Conservation (phyloP, 106 monocot species). For the Dendrobium officinale region DNA sequence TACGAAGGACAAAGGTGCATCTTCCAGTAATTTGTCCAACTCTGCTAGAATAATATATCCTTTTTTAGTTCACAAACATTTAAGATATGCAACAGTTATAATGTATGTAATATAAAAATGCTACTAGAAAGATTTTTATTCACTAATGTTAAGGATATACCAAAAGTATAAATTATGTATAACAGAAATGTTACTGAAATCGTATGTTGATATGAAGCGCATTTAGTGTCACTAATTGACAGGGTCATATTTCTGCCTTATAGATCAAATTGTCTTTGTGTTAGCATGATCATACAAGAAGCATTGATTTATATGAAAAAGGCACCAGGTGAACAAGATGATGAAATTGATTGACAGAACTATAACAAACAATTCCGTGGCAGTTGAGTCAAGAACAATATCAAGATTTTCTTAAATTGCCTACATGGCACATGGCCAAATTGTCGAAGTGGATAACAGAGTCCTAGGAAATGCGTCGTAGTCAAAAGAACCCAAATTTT, state of each 20-base stretch:
- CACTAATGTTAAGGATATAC: not conserved
- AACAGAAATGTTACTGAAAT: not conserved
- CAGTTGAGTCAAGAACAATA: not conserved
- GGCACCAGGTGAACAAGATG: not conserved
- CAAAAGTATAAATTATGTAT: not conserved
- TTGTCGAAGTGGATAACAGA: not conserved
- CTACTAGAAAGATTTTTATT: not conserved
- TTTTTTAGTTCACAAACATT: not conserved
- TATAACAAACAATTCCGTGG: not conserved
- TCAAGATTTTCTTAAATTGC: not conserved
- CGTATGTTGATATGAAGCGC: not conserved
- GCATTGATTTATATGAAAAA: not conserved
- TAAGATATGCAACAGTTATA: not conserved
- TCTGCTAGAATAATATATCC: conserved; percentile 28
- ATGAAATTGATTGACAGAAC: not conserved
- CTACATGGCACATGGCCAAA: not conserved
- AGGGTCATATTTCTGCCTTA: not conserved
- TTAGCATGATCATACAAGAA: not conserved
- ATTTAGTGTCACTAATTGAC: not conserved
- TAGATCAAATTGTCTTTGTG: not conserved
- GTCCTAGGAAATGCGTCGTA: not conserved
- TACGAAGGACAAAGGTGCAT: conserved; percentile 70
- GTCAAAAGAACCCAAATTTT: not conserved
- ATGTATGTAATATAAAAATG: not conserved
- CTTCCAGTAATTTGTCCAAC: conserved; percentile 84